Evolutionary conservation across 1,139 yeast species (phyloP).

Genomic region (Wickerhamomyces sp.): DNA sequence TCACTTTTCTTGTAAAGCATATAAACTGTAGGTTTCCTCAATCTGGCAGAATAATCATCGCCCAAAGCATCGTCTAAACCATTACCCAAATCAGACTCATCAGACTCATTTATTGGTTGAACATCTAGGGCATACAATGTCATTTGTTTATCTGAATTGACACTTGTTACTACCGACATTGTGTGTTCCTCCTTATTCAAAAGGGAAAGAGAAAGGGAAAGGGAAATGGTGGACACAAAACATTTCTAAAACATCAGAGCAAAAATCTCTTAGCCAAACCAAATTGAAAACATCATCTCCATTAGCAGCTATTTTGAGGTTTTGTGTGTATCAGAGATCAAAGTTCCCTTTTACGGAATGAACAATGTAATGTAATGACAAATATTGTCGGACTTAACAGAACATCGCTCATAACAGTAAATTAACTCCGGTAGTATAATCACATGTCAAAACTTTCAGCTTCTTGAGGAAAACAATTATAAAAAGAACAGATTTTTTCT

Average conservation of each 20-base stretch:
- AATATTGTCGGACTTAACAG: not conserved
- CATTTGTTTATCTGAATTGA: slow-evolving; percentile 1
- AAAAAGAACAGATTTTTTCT: no score
- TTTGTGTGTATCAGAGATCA: not conserved
- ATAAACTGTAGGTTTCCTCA: slow-evolving; percentile 14
- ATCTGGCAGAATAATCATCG: slow-evolving; percentile 4
- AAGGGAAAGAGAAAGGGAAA: no score
- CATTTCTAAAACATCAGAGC: no score
- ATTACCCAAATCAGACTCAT: no score
- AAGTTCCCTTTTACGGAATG: not conserved
- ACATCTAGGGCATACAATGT: slow-evolving; percentile 13
- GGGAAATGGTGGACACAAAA: no score
- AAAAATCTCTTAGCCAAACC: no score
- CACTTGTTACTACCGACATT: not conserved
- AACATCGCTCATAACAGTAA: not conserved
- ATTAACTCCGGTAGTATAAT: not conserved
- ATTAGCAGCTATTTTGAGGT: not conserved
- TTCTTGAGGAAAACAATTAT: not conserved
- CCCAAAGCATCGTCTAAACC: slow-evolving; percentile 1
- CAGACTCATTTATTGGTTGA: no score
- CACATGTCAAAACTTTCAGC: slow-evolving; percentile 1
- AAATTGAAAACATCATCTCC: not conserved
- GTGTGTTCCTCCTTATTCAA: slow-evolving; percentile 2
- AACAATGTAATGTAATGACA: not conserved
- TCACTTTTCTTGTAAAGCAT: slow-evolving; percentile 19